These are phyloP conservation scores for Huntiella omanensis DNA, from an alignment of 2,329 filamentous ascomycete genomes.

Conservation along the genomic window DNA sequence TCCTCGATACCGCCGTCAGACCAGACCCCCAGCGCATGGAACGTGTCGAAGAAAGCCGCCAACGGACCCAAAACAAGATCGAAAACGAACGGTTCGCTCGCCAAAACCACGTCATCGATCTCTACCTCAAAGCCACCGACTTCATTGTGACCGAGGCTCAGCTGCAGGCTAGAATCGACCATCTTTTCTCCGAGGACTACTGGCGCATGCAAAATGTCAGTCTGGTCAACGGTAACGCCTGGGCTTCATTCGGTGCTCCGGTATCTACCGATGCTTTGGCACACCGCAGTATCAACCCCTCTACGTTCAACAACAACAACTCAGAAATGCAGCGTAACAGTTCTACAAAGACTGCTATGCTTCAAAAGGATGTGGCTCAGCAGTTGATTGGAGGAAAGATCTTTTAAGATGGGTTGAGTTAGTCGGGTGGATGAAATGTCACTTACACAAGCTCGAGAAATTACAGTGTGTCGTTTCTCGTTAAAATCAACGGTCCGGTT, in stretches of 20 bases:
- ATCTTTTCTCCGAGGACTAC: conserved; percentile 50
- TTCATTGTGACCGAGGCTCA: conserved; percentile 77
- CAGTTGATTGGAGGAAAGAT: conserved; percentile 40
- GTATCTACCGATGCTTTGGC: conserved; percentile 25
- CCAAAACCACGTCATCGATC: conserved; percentile 56
- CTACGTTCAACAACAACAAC: not conserved
- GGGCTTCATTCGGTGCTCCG: conserved; percentile 30
- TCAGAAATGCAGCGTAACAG: not conserved
- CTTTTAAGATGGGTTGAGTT: conserved; percentile 18
- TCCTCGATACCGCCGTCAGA: conserved; percentile 29
- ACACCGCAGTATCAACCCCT: conserved; percentile 1
- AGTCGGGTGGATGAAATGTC: no score
- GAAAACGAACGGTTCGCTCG: conserved; percentile 38
- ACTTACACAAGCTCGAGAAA: no score
- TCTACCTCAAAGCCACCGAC: conserved; percentile 72
- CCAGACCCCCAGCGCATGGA: conserved; percentile 44
- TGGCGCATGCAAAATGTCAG: conserved; percentile 21
- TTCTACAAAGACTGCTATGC: conserved; percentile 22
- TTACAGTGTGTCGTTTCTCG: no score
- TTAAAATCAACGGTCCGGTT: no score
- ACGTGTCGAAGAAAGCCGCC: conserved; percentile 27
- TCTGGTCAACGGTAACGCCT: conserved; percentile 27
- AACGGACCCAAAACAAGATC: conserved; percentile 24
- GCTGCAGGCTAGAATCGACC: conserved; percentile 53
- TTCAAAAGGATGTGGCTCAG: conserved; percentile 37